Evolutionary conservation across 1,139 yeast genomes (phyloP).

Genomic region (Magnusiomyces tetraspermus): DNA sequence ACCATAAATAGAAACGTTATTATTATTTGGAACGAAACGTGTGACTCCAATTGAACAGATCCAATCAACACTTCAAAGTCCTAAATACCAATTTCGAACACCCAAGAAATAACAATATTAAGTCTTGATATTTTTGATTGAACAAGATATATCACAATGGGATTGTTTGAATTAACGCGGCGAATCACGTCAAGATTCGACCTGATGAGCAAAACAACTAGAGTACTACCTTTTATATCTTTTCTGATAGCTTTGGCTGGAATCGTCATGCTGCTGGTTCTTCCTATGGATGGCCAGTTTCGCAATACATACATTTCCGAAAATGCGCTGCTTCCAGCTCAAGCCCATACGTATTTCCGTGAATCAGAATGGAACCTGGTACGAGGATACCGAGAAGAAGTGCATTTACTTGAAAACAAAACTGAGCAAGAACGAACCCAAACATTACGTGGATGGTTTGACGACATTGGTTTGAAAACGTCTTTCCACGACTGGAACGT

Average conservation of each 20-base stretch:
- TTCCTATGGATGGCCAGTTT: slow-evolving; percentile 77
- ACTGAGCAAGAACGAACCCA: slow-evolving; percentile 32
- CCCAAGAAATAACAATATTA: no score
- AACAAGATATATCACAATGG: slow-evolving; percentile 25
- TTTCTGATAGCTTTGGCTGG: slow-evolving; percentile 53
- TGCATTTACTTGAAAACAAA: slow-evolving; percentile 31
- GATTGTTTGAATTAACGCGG: slow-evolving; percentile 31
- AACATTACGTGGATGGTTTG: slow-evolving; percentile 50
- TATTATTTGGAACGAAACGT: no score
- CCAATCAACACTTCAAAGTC: no score
- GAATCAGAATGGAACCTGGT: slow-evolving; percentile 92
- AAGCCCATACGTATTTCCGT: slow-evolving; percentile 83
- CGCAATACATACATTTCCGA: slow-evolving; percentile 83
- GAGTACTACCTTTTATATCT: slow-evolving; percentile 51
- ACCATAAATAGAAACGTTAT: no score
- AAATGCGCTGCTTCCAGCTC: slow-evolving; percentile 95
- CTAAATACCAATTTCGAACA: no score
- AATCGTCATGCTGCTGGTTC: slow-evolving; percentile 51
- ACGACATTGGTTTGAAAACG: slow-evolving; percentile 65
- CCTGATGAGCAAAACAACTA: slow-evolving; percentile 23
- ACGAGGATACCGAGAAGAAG: slow-evolving; percentile 70
- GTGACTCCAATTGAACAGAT: no score
- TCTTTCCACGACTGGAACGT: slow-evolving; percentile 38
- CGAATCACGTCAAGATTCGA: slow-evolving; percentile 27
- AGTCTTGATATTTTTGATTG: background rate